Base-by-base conservation (phyloP, 2,329 filamentous ascomycete genomes). In the Akanthomyces lecanii region DNA sequence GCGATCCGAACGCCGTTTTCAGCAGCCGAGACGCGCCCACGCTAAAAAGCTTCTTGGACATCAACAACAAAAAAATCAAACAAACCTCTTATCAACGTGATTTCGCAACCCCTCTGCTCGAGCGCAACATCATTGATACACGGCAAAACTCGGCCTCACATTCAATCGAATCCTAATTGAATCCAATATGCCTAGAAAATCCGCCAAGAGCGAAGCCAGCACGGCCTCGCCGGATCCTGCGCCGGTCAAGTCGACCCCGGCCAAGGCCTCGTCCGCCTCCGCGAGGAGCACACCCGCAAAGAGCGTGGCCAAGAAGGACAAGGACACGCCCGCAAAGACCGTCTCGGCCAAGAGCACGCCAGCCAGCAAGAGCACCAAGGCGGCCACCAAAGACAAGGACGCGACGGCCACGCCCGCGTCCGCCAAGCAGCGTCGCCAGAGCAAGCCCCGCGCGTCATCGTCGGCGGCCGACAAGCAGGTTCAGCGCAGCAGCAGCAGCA, bases 391-490 rank as follows among this genome's bases (percentile, higher is more conserved):
- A 16, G 57, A 30, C 50, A 64, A 64, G 62, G 62, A 61, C 23
- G 57, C 62, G n/a, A 51, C 62, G 12, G 54, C 12, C 16, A 38
- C 38, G n/a, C 45, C 62, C 5, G 60, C 60, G 12, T 56, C 60
- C 23, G 40, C 45, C 38, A 63, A 63, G 55, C 61, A 45, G 54
- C 61, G 54, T 53, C 48, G 62, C n/a, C 62, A 61, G 62, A 61
- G 56, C 33, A 64, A 47, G 40, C 56, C 42, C 8, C 54, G 47
- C 40, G 51, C n/a, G 12, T 25, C 21, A 18, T 33, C 47, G 28
- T 51, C 57, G 36, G 47, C 57, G 25, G 47, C 57, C 36, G 57
- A 61, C 36, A 61, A 61, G 57, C 48, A 52, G 23, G 25, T 33
- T 10, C 56, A 40, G 56, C 56, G 42, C 40, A n/a, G 4, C 42